phyloP scores from a whole-genome alignment of 2,329 filamentous ascomycete species.

The Esteya vermicola region DNA sequence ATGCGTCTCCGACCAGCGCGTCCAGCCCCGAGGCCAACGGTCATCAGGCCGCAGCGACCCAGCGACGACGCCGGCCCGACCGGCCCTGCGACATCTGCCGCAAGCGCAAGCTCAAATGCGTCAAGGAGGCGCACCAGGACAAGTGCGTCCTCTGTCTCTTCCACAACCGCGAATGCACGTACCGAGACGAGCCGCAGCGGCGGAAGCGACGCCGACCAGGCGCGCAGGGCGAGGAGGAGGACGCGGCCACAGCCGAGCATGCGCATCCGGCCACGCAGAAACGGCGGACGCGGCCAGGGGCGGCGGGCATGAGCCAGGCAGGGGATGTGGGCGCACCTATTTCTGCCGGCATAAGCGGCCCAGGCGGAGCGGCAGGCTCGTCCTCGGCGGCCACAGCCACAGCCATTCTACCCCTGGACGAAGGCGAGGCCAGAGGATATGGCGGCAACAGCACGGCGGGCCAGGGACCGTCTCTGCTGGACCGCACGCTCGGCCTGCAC shows the following conservation, averaged over 20 bases:
- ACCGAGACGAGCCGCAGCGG: constrained; percentile 44
- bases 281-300: no score
- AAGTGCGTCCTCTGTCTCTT: constrained; percentile 52
- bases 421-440: no score
- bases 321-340: no score
- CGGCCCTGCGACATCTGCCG: constrained; percentile 52
- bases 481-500: constrained; percentile 37
- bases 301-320: no score
- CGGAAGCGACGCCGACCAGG: constrained; percentile 28
- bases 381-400: constrained; percentile 7
- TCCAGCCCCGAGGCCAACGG: background rate
- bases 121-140: constrained; percentile 42
- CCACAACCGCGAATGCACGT: constrained; percentile 54
- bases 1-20: no score
- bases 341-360: no score
- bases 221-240: background rate
- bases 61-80: no score
- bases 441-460: no score
- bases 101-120: constrained; percentile 50
- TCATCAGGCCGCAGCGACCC: no score
- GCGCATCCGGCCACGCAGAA: no score
- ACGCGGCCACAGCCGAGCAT: background rate
- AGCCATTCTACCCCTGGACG: no score
- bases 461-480: constrained; percentile 20
- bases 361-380: no score